These are phyloP conservation scores for Monilinia laxa DNA, from an alignment of 2,329 filamentous ascomycete species.

Conservation along the genomic window DNA sequence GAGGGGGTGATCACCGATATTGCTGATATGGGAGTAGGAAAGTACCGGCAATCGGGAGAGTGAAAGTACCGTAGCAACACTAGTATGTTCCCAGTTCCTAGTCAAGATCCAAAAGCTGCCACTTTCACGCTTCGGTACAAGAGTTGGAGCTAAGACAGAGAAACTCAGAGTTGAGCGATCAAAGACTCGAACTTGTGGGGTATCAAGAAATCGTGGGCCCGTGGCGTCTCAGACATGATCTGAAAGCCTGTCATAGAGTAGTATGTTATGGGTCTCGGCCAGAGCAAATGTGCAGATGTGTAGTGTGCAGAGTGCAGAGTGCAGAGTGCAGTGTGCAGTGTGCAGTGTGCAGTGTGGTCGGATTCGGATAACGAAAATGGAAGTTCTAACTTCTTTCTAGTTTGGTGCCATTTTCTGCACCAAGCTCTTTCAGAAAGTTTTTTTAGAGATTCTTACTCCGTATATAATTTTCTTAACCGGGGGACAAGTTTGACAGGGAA, in stretches of 20 bases:
- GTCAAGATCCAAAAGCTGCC: constrained; percentile 5
- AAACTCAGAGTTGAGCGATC: not conserved
- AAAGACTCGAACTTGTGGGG: constrained; percentile 33
- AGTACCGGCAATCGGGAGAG: not conserved
- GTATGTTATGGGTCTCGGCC: not conserved
- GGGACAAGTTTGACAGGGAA: constrained; percentile 11
- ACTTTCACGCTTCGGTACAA: constrained; percentile 10
- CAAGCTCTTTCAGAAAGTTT: constrained; percentile 25
- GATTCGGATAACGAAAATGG: not conserved
- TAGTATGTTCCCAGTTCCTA: not conserved
- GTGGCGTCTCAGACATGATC: constrained; percentile 13
- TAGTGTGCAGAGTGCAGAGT: too few species aligned
- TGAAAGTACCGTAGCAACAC: not conserved
- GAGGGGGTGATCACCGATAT: not conserved
- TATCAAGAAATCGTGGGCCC: constrained; percentile 25
- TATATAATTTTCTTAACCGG: constrained; percentile 6
- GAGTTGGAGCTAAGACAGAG: not conserved
- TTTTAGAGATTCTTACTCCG: not conserved
- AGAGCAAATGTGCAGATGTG: not conserved
- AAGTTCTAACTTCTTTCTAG: too few species aligned
- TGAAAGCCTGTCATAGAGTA: constrained; percentile 9
- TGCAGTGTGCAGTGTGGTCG: not conserved
- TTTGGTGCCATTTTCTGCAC: constrained; percentile 29
- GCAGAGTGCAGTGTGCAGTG: too few species aligned
- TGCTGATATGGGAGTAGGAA: not conserved